Evolutionary conservation across 2,329 filamentous ascomycete genomes (phyloP).

Genomic region (Didymella segeticola): DNA sequence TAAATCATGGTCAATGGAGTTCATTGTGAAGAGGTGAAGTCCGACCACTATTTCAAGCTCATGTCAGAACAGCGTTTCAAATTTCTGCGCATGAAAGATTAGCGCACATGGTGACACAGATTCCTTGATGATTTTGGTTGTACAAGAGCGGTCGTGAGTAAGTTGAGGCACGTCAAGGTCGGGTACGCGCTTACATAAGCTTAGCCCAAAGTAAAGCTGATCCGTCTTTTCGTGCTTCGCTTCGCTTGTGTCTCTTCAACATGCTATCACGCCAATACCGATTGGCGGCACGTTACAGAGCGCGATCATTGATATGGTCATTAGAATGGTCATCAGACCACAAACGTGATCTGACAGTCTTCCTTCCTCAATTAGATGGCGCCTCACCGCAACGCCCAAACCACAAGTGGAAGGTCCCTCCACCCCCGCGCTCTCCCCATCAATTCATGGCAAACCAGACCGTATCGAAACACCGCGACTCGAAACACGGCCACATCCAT

Average conservation of each 20-base stretch:
- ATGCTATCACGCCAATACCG: background rate
- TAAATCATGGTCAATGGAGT: too few species aligned
- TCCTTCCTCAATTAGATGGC: slow-evolving; percentile 14
- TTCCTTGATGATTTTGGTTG: too few species aligned
- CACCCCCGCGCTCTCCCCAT: slow-evolving; percentile 14
- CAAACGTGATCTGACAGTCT: background rate
- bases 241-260: background rate
- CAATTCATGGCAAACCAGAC: slow-evolving; percentile 1
- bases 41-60: too few species aligned
- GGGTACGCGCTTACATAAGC: too few species aligned
- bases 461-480: background rate
- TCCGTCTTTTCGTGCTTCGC: too few species aligned
- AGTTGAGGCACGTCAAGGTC: too few species aligned
- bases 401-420: slow-evolving; percentile 15
- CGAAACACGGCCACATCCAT: slow-evolving; percentile 6
- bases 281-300: background rate
- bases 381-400: slow-evolving; percentile 4
- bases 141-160: too few species aligned
- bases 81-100: too few species aligned
- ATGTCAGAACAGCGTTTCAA: too few species aligned
- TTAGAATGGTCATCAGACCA: background rate
- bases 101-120: too few species aligned
- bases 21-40: too few species aligned
- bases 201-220: too few species aligned
- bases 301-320: background rate